A percentile compares a stretch with the other conserved stretches of the same genome.
These are phyloP conservation scores for Aspergillus indologenus DNA, from an alignment of 495 filamentous ascomycete species.

Conservation along the genomic window DNA sequence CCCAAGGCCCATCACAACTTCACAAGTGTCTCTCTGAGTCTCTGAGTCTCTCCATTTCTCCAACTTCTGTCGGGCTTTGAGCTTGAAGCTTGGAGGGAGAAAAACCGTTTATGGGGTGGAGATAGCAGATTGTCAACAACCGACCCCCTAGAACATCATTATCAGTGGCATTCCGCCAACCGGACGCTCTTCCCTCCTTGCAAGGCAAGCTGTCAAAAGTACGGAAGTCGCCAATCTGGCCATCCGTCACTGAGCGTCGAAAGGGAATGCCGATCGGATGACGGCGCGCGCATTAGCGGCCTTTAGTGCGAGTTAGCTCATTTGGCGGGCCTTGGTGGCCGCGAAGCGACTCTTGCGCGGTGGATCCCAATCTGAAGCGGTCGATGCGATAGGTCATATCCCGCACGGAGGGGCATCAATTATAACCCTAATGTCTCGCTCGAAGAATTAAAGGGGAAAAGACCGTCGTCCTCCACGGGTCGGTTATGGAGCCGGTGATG, in stretches of 20 bases:
- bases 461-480: too few relatives aligned
- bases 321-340: background rate
- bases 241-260: too few relatives aligned
- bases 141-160: too few relatives aligned
- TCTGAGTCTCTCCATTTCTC: too few relatives aligned
- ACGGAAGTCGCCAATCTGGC: background rate
- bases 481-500: background rate
- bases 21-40: too few relatives aligned
- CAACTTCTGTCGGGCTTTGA: too few relatives aligned
- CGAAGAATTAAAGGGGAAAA: background rate
- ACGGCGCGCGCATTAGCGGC: background rate
- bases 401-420: background rate
- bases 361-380: background rate
- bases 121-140: background rate
- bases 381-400: background rate
- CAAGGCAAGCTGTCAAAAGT: background rate
- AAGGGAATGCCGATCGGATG: background rate
- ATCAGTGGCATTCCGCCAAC: too few relatives aligned
- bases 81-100: too few relatives aligned
- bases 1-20: background rate
- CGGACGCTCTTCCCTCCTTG: background rate
- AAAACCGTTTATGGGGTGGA: too few relatives aligned
- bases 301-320: background rate
- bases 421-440: background rate
- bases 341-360: background rate